phyloP scores from a whole-genome alignment of 805 yeast species.

The Nakazawaea wyomingensis region DNA sequence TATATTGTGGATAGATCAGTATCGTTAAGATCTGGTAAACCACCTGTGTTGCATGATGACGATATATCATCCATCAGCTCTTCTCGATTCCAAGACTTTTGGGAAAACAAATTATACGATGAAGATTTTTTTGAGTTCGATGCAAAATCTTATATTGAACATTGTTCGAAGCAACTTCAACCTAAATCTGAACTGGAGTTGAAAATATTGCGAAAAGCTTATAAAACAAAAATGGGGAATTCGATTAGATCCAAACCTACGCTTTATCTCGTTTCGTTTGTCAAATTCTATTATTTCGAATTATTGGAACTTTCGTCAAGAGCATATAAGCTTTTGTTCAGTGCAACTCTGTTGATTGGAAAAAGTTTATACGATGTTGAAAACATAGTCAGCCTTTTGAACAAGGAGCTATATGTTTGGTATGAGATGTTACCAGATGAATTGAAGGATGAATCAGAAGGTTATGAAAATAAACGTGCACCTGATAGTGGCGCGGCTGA shows the following conservation, averaged over 20 bases:
- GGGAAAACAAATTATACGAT: not conserved
- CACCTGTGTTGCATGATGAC: constrained; percentile 37
- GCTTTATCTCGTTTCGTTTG: not conserved
- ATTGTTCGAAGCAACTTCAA: constrained; percentile 11
- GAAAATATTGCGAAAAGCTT: not conserved
- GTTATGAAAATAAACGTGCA: not conserved
- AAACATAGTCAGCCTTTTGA: constrained; percentile 13
- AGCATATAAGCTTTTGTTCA: constrained; percentile 22
- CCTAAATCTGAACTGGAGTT: not conserved
- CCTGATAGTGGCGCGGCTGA: not conserved
- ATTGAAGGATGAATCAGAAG: constrained; percentile 13
- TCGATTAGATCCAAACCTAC: not conserved
- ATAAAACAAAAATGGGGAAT: not conserved
- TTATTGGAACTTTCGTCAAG: constrained; percentile 22
- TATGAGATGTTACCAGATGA: constrained; percentile 21
- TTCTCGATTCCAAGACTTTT: constrained; percentile 3
- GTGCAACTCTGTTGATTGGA: constrained; percentile 22
- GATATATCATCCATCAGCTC: constrained; percentile 30
- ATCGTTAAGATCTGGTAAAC: constrained; percentile 42
- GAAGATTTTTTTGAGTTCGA: not conserved
- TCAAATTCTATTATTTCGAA: constrained; percentile 14
- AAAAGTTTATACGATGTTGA: constrained; percentile 17
- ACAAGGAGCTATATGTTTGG: constrained; percentile 25
- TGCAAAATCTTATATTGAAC: constrained; percentile 11
- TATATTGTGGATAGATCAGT: constrained; percentile 40